These are phyloP conservation scores for Lagenidium sp. DNA, from an alignment of 352 stramenopile species.

Conservation along the genomic window DNA sequence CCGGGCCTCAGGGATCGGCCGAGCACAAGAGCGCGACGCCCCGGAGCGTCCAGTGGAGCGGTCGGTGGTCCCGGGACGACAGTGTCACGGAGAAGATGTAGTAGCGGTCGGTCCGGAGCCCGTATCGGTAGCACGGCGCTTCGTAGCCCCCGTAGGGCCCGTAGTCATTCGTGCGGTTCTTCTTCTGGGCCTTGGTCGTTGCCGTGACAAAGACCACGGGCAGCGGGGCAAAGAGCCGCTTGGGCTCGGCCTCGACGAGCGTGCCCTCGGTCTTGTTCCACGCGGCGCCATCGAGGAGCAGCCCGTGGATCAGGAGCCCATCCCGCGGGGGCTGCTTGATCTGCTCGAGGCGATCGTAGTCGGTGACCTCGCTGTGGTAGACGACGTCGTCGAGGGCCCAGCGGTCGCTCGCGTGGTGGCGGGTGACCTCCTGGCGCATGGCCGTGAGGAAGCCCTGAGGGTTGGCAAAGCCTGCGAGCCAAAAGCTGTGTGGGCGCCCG, in stretches of 20 bases:
- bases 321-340: conserved; percentile 67
- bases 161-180: conserved; percentile 62
- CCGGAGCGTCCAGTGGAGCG: conserved; percentile 67
- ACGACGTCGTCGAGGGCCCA: conserved; percentile 77
- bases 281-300: conserved; percentile 61
- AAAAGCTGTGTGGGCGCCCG: conserved; percentile 57
- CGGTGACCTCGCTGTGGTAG: conserved; percentile 75
- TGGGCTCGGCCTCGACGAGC: conserved; percentile 72
- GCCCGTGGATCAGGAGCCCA: conserved; percentile 63
- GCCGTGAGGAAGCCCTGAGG: conserved; percentile 73
- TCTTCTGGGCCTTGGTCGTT: conserved; percentile 66
- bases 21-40: conserved; percentile 68
- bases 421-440: conserved; percentile 64
- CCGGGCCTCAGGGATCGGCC: conserved; percentile 28
- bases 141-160: conserved; percentile 72
- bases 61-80: conserved; percentile 64
- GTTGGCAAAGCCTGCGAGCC: conserved; percentile 68
- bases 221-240: conserved; percentile 58
- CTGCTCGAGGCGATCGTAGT: conserved; percentile 71
- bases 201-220: conserved; percentile 73
- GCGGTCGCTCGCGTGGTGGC: conserved; percentile 54
- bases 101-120: conserved; percentile 60
- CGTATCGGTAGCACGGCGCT: conserved; percentile 71
- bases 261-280: conserved; percentile 67
- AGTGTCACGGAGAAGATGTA: conserved; percentile 72